These are phyloP conservation scores for Syncephalastrum sp. DNA, from an alignment of 371 early-diverging fungal species.

Conservation along the genomic window DNA sequence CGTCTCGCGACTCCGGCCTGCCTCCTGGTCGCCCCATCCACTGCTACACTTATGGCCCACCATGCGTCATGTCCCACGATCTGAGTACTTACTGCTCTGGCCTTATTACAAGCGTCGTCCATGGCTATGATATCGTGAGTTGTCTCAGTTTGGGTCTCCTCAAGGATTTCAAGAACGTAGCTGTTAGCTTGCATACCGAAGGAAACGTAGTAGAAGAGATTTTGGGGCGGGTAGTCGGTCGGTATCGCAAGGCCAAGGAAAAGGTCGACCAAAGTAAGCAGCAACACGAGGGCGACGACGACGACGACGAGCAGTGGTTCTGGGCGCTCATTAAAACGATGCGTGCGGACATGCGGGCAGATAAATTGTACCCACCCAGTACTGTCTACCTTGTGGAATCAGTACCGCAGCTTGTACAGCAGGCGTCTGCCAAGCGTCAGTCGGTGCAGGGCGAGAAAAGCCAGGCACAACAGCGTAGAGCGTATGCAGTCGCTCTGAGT, in stretches of 20 bases:
- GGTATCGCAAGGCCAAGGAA: constrained; percentile 23
- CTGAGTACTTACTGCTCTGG: constrained; percentile 69
- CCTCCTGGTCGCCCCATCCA: constrained; percentile 74
- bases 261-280: constrained; percentile 16
- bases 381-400: constrained; percentile 66
- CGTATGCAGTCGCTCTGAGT: constrained; percentile 51
- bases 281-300: constrained; percentile 23
- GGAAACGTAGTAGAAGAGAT: constrained; percentile 69
- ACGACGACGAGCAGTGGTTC: constrained; percentile 72
- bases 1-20: constrained; percentile 60
- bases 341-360: constrained; percentile 77
- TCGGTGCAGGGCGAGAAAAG: constrained; percentile 4
- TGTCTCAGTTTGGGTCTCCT: constrained; percentile 71
- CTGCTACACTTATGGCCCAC: constrained; percentile 76
- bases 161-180: constrained; percentile 73
- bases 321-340: constrained; percentile 79
- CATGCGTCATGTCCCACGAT: constrained; percentile 67
- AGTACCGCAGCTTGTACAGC: constrained; percentile 31
- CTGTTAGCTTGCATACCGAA: constrained; percentile 66
- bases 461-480: constrained; percentile 23
- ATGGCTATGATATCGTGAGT: constrained; percentile 72
- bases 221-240: constrained; percentile 57
- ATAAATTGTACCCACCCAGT: constrained; percentile 80
- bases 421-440: constrained; percentile 12
- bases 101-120: constrained; percentile 72